Base-by-base conservation (phyloP, 305 asterid genomes). In the Fraxinus greggii region DNA sequence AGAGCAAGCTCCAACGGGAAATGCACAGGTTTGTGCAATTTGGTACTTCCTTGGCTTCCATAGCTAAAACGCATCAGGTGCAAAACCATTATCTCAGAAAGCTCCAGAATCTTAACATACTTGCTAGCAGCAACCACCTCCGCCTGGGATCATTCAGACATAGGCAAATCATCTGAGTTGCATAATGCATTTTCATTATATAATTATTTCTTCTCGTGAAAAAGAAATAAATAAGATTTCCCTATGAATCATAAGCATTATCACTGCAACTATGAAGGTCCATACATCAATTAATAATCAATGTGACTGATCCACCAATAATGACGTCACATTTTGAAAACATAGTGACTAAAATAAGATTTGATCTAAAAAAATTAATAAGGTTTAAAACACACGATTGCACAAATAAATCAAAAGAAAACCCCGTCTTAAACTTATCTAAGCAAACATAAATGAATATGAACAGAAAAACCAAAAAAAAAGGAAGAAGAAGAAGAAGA, bases 51-150 rank as follows among this genome's bases (percentile, higher is more conserved):
- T 87, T 90, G 87, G 72, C 93, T 89, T 83, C 93, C 98, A 21
- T 90, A 93, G 90, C 91, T 92, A 88, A 93, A 93, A 45, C 98
- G 94, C 98, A 93, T 91, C 88, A 93, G 83, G 84, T 93, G 98
- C 90, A 93, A 86, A 84, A 93, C 89, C 93, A 93, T 88, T 80
- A 93, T 87, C 86, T 90, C 91, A 73, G 98, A 86, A 69, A 91
- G 97, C 89, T 92, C 92, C 85, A 86, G 87, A 83, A 93, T 92
- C 91, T 87, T 90, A 26, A 92, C 90, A 76, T 89, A 92, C 78
- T 93, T 93, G 91, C 92, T 92, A 59, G 98, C 98, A 81, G 89
- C 88, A 77, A 92, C 97, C 87, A 90, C 91, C 88, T 89, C 95
- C 13, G 92, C 95, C 98, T 93, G 89, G 81, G 75, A 87, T 69